Evolutionary conservation across 768 basidiomycete genomes (phyloP).

Genomic region (Termitomyces sp.): DNA sequence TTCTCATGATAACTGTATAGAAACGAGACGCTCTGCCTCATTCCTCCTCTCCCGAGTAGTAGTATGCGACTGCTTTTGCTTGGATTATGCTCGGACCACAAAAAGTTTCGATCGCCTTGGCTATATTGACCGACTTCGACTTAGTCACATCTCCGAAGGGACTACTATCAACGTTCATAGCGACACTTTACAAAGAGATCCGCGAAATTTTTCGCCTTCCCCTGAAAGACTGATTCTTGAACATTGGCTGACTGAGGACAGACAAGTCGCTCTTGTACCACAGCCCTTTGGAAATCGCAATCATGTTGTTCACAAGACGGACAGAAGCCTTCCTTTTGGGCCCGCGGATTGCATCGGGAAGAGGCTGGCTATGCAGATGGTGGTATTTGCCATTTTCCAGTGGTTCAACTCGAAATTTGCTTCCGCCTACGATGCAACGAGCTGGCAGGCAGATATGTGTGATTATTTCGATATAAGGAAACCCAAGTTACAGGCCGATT

Average conservation of each 20-base stretch:
- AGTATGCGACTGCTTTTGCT: neutral
- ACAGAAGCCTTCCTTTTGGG: constrained; percentile 29
- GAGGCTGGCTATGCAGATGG: constrained; percentile 24
- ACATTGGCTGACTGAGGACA: constrained; percentile 25
- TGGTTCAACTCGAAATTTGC: constrained; percentile 26
- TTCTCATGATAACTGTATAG: neutral
- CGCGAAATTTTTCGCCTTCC: neutral
- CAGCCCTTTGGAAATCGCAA: constrained; percentile 7
- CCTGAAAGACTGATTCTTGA: constrained; percentile 31
- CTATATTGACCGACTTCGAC: neutral
- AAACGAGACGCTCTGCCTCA: neutral
- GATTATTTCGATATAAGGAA: constrained; percentile 27
- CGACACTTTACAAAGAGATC: neutral
- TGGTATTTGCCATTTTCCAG: constrained; percentile 21
- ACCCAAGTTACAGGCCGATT: constrained; percentile 20
- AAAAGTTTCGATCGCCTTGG: neutral
- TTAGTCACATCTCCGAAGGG: neutral
- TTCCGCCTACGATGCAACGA: constrained; percentile 15
- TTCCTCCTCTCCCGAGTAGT: neutral
- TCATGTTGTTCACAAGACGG: constrained; percentile 14
- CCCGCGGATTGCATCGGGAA: constrained; percentile 47
- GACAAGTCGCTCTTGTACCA: constrained; percentile 14
- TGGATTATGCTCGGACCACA: neutral
- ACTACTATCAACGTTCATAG: neutral
- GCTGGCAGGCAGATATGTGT: constrained; percentile 20